Evolutionary conservation across 352 stramenopile species (phyloP), one percentile per base, ranked within the genome.

Genomic region (Phytopythium chamaehyphon): DNA sequence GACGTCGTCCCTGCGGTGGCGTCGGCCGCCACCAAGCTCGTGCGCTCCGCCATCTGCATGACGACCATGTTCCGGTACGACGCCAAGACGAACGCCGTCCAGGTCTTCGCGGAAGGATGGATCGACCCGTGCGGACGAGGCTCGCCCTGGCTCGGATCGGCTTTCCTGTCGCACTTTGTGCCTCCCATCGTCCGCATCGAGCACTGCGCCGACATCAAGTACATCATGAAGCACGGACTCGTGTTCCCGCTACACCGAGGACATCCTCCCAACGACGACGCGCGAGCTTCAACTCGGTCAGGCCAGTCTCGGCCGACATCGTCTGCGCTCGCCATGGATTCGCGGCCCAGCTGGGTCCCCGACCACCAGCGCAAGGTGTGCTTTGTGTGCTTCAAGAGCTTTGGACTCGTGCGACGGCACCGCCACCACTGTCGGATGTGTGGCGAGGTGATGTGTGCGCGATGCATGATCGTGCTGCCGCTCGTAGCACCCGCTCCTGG

Each of bases 391-490:
- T 76, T 86, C 49, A 88, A 86, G 60, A 85, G 71, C 48, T 86
- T 90, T 40, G 61, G 73, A 1, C 67, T 85, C 42, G 56, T 88
- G 28, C 73, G 77, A 26, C 66, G 73, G 26, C 75, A 83, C 21
- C 78, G 81, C 2, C 81, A 91, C 49, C 76, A 88, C 55, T 90
- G 81, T 42, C 81, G 81, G 16, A 85, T 88, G 76, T 91, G 81
- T 19, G 81, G 78, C 15, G 76, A 89, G 50, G 78, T 88, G 46
- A 83, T 89, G 58, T 89, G 78, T 47, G 74, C 68, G 16, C 66
- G 66, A 16, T 90, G 79, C 44, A 80, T 87, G 68, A 70, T 83
- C 55, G 69, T 66, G n/a, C 59, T 90, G 54, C 74, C 76, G 36
- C 61, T 90, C 16, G 66, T 85, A n/a, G 60, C 73, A 0, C 73